A percentile compares a stretch with the other conserved stretches of the same genome.
Conservation (phyloP, 768 basidiomycete species). For the Suillus sp. region DNA sequence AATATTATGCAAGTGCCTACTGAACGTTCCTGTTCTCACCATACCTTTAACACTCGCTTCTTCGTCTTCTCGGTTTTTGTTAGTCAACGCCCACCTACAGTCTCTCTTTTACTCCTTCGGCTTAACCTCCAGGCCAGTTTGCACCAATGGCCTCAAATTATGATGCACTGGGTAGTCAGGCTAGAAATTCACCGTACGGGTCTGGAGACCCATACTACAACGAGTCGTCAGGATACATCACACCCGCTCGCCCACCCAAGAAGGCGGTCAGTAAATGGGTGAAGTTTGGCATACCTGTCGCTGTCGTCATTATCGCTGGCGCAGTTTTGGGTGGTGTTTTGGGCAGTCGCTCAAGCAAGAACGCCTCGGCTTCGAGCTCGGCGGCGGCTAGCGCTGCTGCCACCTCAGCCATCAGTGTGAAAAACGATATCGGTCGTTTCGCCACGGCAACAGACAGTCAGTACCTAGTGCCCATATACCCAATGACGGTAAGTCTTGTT, state of each 20-base stretch:
- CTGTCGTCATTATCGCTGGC: constrained; percentile 61
- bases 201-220: constrained; percentile 71
- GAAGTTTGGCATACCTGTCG: constrained; percentile 71
- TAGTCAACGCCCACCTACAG: constrained; percentile 22
- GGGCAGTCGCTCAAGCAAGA: constrained; percentile 59
- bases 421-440: constrained; percentile 64
- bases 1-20: neutral
- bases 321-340: constrained; percentile 81
- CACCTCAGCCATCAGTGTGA: constrained; percentile 58
- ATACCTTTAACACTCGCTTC: constrained; percentile 11
- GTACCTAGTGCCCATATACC: constrained; percentile 84
- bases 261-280: constrained; percentile 69
- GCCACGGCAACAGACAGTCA: constrained; percentile 78
- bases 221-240: constrained; percentile 69
- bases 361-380: constrained; percentile 22
- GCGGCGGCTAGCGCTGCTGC: constrained; percentile 41
- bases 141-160: constrained; percentile 44
- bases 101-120: constrained; percentile 24
- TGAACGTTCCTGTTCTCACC: neutral
- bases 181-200: constrained; percentile 46
- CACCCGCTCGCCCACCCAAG: constrained; percentile 49
- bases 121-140: constrained; percentile 20
- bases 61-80: constrained; percentile 17
- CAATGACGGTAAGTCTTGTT: constrained; percentile 71
- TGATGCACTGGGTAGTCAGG: constrained; percentile 30